A percentile compares a stretch with the other conserved stretches of the same genome.
phyloP scores from a whole-genome alignment of 164 flowering plant species.

The Platanus orientalis region DNA sequence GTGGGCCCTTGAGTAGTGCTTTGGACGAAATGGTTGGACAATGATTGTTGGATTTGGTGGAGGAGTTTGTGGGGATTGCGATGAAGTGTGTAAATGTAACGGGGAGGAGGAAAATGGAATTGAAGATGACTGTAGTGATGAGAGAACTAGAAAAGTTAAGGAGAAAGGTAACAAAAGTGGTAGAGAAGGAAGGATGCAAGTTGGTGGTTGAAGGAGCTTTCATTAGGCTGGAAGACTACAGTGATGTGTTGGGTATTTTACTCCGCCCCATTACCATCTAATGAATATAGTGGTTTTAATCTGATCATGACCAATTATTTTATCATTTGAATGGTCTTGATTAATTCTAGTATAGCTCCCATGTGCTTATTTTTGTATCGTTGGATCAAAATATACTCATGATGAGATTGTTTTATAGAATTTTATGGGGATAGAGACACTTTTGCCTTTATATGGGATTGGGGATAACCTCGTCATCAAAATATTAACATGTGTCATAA shows the following conservation, averaged over 20 bases:
- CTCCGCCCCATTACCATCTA: constrained; percentile 67
- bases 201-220: constrained; percentile 6
- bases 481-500: too few relatives aligned
- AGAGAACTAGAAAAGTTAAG: constrained; percentile 31
- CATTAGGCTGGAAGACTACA: constrained; percentile 7
- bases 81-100: constrained; percentile 29
- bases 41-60: constrained; percentile 61
- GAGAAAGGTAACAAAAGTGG: constrained; percentile 31
- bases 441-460: too few relatives aligned
- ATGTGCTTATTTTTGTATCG: too few relatives aligned
- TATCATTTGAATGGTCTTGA: too few relatives aligned
- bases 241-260: constrained; percentile 37
- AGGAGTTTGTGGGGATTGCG: constrained; percentile 37
- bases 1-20: constrained; percentile 15
- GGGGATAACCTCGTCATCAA: too few relatives aligned
- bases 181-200: constrained; percentile 8
- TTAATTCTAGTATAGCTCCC: too few relatives aligned
- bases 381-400: too few relatives aligned
- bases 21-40: constrained; percentile 45
- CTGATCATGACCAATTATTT: too few relatives aligned
- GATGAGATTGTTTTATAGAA: too few relatives aligned
- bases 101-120: constrained; percentile 8
- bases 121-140: constrained; percentile 17
- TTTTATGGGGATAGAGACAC: too few relatives aligned
- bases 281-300: too few relatives aligned